Base-by-base conservation (phyloP, 176 grass and related monocot genomes). In the Chloris gayana region DNA sequence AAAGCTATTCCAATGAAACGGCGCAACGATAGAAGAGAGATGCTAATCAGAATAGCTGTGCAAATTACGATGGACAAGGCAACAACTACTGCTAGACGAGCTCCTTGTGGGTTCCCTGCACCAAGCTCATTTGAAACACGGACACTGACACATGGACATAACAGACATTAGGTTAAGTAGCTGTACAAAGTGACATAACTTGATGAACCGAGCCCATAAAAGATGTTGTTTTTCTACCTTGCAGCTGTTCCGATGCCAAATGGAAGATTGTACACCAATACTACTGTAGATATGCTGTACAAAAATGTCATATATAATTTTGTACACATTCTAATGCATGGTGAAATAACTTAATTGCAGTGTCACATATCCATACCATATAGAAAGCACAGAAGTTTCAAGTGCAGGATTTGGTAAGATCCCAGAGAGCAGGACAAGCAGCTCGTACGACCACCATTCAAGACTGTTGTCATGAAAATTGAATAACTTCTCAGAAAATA, bases 381-480 rank as follows among this genome's bases (percentile, higher is more conserved):
- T 86, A 38, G 91, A 94, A 57, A 93, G 74, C 25, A 93, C 85
- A 12, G 91, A 93, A 72, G 91, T 85, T 80, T 93, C 91, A 25
- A 93, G 88, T 62, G 83, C 72, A 58, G 88, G 82, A 83, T 90
- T 85, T 75, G 91, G 85, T 69, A 93, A 78, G 58, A 93, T 82
- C 39, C 88, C 85, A 32, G 88, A 93, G 67, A 93, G 85, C 69
- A 93, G 74, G 63, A 90, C 79, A 14, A 93, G 74, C 12, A 93
- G 14, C 70, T 93, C 91, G 22, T 85, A 93, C 37, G 91, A 90
- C 91, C 91, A 93, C 85, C 85, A 94, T 71, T 91, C 91, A 44
- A 91, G 83, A 64, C 91, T 94, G 88, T 86, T 37, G 35, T 49
- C 56, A 85, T 67, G 14, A 42, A 44, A 85, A 75, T 66, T 50